Conservation (phyloP, 2,329 filamentous ascomycete species). For the Fusarium hostae region DNA sequence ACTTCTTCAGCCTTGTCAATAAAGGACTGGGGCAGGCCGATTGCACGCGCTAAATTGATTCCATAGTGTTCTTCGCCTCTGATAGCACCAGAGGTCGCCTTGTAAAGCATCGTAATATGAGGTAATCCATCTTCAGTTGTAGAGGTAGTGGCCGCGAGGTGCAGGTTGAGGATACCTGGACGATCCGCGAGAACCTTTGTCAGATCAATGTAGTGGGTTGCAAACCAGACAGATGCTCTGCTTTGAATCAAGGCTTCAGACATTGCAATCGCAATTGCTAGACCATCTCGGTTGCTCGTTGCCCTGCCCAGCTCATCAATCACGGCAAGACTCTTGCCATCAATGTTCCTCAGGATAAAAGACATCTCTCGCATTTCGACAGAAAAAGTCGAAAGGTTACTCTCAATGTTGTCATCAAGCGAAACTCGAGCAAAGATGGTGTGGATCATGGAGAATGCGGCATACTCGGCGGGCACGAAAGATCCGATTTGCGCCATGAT, state of each 20-base stretch:
- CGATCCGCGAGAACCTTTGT: constrained; percentile 79
- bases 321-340: constrained; percentile 79
- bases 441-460: constrained; percentile 80
- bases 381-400: constrained; percentile 92
- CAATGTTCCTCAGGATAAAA: constrained; percentile 87
- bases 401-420: constrained; percentile 87
- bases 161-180: constrained; percentile 83
- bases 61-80: constrained; percentile 80
- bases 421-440: constrained; percentile 90
- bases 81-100: constrained; percentile 76
- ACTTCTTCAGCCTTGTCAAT: constrained; percentile 75
- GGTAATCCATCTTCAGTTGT: constrained; percentile 59
- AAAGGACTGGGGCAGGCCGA: constrained; percentile 76
- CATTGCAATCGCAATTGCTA: constrained; percentile 90
- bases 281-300: constrained; percentile 87
- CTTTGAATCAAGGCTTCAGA: constrained; percentile 87
- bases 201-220: constrained; percentile 89
- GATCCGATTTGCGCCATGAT: constrained; percentile 95
- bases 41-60: constrained; percentile 78
- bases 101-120: constrained; percentile 89
- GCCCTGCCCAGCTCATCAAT: constrained; percentile 93
- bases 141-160: constrained; percentile 77
- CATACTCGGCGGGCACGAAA: constrained; percentile 89
- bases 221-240: constrained; percentile 87
- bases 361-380: constrained; percentile 96